Base-by-base conservation (phyloP, 2,329 filamentous ascomycete species). In the Rhynchosporium graminicola region DNA sequence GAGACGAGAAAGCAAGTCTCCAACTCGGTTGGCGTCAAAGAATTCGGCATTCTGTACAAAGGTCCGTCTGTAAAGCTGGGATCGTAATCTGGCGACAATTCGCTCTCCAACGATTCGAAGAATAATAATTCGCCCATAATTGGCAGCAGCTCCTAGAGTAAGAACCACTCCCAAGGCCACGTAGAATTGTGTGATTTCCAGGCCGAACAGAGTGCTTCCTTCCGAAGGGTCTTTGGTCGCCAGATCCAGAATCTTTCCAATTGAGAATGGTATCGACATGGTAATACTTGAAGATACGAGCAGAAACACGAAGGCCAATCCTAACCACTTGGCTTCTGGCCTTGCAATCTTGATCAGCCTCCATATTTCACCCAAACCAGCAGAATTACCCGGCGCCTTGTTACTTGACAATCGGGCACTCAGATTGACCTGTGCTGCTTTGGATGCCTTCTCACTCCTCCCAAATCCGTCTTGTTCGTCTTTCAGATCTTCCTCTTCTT, bases 21-120 rank as follows among this genome's bases (percentile, higher is more conserved):
- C 95, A 31, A 97, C 93, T 31, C 95, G 86, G 78, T 99, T 99
- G 45, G 95, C 95, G 74, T 99, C 95, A 73, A 99, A 99, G 79
- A 99, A 99, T 73, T 98, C 95, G 63, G 95, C 95, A 76, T 99
- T 95, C 76, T 99, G 95, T n/a, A 95, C 84, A 70, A 96, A 96
- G 0, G 95, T 99, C 67, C 90, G 87, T 68, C 92, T 87, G 79
- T 96, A 99, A 3, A 99, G 85, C 73, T 92, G 90, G 15, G 93
- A 94, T 64, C 95, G 87, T 60, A 99, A 82, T 69, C 94, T 86
- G 10, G 94, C 89, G 59, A 99, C 95, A 63, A 99, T 95, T 47
- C 95, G 85, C 77, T 99, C 95, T 66, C 95, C 96, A 7, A 99
- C 91, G 65, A 98, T 95, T 31, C 95, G 87, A 28, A 99, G 83